A percentile compares a stretch with the other conserved stretches of the same genome.
These are phyloP conservation scores for Flueggea neowawraea DNA, from an alignment of 441 rosid species.

Conservation along the genomic window DNA sequence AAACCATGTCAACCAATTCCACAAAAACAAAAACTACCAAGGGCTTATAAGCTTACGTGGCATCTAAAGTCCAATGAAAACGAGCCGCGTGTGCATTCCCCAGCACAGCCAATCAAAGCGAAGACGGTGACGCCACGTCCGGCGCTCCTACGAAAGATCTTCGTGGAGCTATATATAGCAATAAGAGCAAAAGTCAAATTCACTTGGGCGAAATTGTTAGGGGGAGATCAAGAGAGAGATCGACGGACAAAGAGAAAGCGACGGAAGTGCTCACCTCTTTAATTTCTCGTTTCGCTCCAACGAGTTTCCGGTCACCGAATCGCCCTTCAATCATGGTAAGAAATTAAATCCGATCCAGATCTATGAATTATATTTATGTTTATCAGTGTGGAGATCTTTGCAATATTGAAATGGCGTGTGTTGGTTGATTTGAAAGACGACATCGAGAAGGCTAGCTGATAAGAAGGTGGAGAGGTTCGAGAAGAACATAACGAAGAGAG, in stretches of 20 bases:
- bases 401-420: not conserved
- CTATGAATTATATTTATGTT: not conserved
- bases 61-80: not conserved
- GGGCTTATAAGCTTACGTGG: not conserved
- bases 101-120: constrained; percentile 18
- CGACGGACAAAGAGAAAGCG: constrained; percentile 14
- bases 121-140: constrained; percentile 23
- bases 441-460: constrained; percentile 78
- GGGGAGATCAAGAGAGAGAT: not conserved
- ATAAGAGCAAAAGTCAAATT: not conserved
- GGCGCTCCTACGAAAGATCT: constrained; percentile 1
- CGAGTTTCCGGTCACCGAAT: no score
- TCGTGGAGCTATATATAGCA: not conserved
- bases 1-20: no score
- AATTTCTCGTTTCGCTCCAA: constrained; percentile 11
- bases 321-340: constrained; percentile 36
- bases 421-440: constrained; percentile 42
- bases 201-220: no score
- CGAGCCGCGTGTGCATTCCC: constrained; percentile 1
- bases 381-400: no score
- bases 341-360: not conserved
- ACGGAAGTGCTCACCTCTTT: not conserved
- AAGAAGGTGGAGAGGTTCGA: constrained; percentile 79
- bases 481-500: constrained; percentile 81
- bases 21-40: no score